Evolutionary conservation across 345 rosid genomes (phyloP).

Genomic region (Camelina neglecta): DNA sequence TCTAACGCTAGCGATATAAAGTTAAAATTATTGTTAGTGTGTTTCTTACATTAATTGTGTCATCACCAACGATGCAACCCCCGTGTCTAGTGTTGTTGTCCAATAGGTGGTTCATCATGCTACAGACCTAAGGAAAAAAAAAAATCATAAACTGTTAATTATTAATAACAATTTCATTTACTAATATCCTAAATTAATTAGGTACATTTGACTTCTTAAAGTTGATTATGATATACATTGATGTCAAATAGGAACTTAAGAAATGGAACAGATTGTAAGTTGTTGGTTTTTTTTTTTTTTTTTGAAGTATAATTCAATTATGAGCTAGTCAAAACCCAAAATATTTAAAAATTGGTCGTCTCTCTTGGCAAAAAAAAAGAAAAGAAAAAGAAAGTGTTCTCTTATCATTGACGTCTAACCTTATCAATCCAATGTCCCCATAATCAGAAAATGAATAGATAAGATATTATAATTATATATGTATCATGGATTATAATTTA

Average conservation of each 20-base stretch:
- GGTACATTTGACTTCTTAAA: conserved; percentile 32
- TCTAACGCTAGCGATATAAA: conserved; percentile 3
- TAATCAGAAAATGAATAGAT: conserved; percentile 8
- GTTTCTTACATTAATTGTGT: conserved; percentile 31
- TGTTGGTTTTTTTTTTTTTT: not conserved
- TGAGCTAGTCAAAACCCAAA: conserved; percentile 1
- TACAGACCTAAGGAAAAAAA: conserved; percentile 17
- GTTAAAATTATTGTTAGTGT: not conserved
- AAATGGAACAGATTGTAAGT: conserved; percentile 4
- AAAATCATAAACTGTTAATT: not conserved
- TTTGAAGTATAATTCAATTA: not conserved
- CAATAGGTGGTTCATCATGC: conserved; percentile 30
- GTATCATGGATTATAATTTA: not conserved
- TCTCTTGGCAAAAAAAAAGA: conserved; percentile 3
- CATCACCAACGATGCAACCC: conserved; percentile 19
- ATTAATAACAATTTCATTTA: conserved; percentile 5
- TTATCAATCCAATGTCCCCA: conserved; percentile 7
- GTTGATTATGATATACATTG: conserved; percentile 4
- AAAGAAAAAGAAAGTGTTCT: not conserved
- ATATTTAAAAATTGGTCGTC: not conserved
- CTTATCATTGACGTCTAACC: conserved; percentile 14
- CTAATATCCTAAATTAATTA: not conserved
- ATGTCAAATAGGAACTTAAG: conserved; percentile 3
- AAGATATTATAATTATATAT: not conserved
- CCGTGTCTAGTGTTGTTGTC: conserved; percentile 21